Evolutionary conservation across 1,139 yeast genomes (phyloP), one percentile per base, ranked within the genome.

Genomic region (Kurtzmaniella quercitrusa): DNA sequence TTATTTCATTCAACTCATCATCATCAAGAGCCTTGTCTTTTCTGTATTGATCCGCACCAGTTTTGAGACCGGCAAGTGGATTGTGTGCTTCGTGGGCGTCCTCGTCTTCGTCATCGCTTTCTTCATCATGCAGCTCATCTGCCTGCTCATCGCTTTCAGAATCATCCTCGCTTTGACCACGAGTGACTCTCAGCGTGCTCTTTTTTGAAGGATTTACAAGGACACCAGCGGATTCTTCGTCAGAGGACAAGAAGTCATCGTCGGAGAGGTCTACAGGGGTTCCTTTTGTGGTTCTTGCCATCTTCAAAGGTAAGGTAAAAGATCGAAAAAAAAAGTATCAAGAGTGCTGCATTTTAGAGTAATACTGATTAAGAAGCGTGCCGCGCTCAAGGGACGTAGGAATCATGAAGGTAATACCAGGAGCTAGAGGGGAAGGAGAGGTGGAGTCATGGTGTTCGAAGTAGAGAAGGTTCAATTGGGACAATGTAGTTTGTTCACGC

Each of bases 211-310:
- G 14, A 27, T 19, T 17, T 10, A 36, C 27, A 12, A 36, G 21
- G 3, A 36, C 25, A 4, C 16, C 16, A 3, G 4, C 25, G 19
- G 38, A 11, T 8, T 40, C 44, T n/a, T 43, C 47, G 11, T 37
- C 47, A 16, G 52, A 53, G 37, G 53, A 58, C 5, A 19, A 17
- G 31, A 43, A 42, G 31, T 47, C 46, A 29, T 58, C 58, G 17
- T 59, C 65, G 0, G 62, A 56, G 16, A 52, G 56, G 11, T 47
- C 41, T 19, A 39, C 48, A 19, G 18, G 36, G 12, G 23, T 45
- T 15, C 29, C 34, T 11, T 34, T 23, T 14, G 8, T 38, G 16
- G 19, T 27, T 12, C 29, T 25, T 31, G 16, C 18, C 36, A 31
- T 31, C 18, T 3, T 31, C 14, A n/a, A n/a, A 31, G 12, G 6